These are phyloP conservation scores for Aotearoamyces nothofagi DNA, from an alignment of 2,329 filamentous ascomycete genomes.

Conservation along the genomic window DNA sequence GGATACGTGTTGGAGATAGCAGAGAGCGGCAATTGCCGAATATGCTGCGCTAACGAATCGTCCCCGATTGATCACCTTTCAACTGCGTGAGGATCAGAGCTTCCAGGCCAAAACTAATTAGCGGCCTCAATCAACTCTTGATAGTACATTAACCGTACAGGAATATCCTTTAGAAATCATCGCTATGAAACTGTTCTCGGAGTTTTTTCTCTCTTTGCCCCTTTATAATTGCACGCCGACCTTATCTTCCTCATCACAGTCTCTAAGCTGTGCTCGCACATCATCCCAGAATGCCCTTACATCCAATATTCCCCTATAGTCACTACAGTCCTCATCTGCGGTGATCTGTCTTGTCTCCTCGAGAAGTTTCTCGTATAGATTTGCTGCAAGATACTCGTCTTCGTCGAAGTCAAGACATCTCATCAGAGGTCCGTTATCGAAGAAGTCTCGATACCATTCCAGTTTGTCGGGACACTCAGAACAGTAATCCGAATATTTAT, in stretches of 20 bases:
- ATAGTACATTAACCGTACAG: too few relatives aligned
- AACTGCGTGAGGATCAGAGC: too few relatives aligned
- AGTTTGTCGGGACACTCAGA: too few relatives aligned
- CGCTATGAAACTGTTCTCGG: not conserved
- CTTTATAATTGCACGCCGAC: not conserved
- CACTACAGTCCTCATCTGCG: not conserved
- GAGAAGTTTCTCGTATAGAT: conserved; percentile 3
- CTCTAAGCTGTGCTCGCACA: conserved; percentile 6
- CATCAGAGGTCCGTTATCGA: conserved; percentile 6
- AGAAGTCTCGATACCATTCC: conserved; percentile 7
- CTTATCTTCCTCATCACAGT: conserved; percentile 4
- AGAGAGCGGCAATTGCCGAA: conserved; percentile 2
- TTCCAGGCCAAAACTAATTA: too few relatives aligned
- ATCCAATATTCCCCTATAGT: conserved; percentile 5
- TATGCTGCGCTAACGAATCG: too few relatives aligned
- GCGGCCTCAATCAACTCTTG: too few relatives aligned
- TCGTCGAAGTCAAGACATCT: conserved; percentile 7
- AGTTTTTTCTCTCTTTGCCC: not conserved
- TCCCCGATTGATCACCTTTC: too few relatives aligned
- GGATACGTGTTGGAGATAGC: conserved; percentile 10
- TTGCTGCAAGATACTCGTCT: conserved; percentile 1
- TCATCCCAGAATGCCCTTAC: conserved; percentile 11
- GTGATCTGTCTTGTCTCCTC: conserved; percentile 6
- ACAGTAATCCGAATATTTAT: too few relatives aligned
- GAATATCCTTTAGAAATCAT: not conserved